These are phyloP conservation scores for Pleurotus tuoliensis DNA, from an alignment of 768 basidiomycete species.

Conservation along the genomic window DNA sequence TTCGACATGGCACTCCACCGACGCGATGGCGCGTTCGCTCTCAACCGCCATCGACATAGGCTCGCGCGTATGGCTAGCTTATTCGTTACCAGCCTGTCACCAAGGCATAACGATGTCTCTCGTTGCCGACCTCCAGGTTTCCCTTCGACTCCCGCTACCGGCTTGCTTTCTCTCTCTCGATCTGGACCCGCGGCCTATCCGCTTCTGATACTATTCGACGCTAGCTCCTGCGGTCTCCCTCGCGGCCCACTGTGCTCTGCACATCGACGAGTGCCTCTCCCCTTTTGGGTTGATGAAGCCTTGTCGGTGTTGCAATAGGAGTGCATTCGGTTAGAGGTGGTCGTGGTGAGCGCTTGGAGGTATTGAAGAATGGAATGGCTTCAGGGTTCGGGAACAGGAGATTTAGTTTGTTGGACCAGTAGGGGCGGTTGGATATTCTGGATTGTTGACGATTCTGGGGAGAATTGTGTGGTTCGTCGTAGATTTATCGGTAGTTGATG, in stretches of 20 bases:
- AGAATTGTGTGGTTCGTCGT: not conserved
- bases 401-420: not conserved
- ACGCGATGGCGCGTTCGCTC: not conserved
- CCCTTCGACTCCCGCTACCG: too few relatives aligned
- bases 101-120: too few relatives aligned
- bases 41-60: not conserved
- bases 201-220: not conserved
- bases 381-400: not conserved
- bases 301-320: not conserved
- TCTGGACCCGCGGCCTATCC: too few relatives aligned
- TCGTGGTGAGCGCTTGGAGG: not conserved
- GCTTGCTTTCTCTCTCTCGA: too few relatives aligned
- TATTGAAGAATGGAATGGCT: not conserved
- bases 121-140: too few relatives aligned
- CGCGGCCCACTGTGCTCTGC: not conserved
- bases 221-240: not conserved
- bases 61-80: too few relatives aligned
- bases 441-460: not conserved
- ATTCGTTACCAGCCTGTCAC: too few relatives aligned
- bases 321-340: not conserved
- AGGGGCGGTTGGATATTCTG: not conserved
- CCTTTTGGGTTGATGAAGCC: constrained; percentile 8
- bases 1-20: not conserved
- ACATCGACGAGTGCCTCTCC: not conserved
- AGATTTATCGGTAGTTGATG: not conserved